A percentile compares a stretch with the other conserved stretches of the same genome.
These are phyloP conservation scores for Chondrostereum purpureum DNA, from an alignment of 1,284 basidiomycete species.

Conservation along the genomic window DNA sequence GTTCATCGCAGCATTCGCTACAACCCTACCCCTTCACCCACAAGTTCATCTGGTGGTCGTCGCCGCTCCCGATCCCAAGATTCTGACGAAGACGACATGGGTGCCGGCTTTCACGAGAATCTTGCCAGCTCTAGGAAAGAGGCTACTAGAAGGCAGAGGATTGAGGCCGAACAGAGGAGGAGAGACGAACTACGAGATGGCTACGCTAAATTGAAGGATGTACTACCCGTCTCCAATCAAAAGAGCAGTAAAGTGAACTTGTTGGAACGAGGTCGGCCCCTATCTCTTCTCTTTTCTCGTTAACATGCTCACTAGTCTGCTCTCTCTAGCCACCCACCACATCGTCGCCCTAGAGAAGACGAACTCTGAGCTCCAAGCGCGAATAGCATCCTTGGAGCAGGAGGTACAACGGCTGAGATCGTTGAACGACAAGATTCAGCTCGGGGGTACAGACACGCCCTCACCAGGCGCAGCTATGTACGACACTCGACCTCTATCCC, in stretches of 20 bases:
- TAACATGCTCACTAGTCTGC: constrained; percentile 6
- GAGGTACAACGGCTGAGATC: constrained; percentile 63
- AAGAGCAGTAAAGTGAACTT: constrained; percentile 85
- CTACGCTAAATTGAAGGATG: constrained; percentile 80
- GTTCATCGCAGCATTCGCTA: constrained; percentile 66
- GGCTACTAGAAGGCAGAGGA: constrained; percentile 73
- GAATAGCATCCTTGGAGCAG: constrained; percentile 53
- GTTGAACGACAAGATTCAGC: constrained; percentile 75
- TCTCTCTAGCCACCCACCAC: constrained; percentile 58
- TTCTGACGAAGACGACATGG: constrained; percentile 79
- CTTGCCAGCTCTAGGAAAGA: constrained; percentile 75
- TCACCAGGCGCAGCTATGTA: constrained; percentile 39
- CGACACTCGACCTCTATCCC: constrained; percentile 55
- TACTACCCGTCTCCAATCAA: constrained; percentile 78
- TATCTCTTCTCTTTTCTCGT: constrained; percentile 11
- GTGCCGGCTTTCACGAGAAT: constrained; percentile 54
- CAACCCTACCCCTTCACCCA: constrained; percentile 72
- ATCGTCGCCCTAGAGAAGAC: constrained; percentile 63
- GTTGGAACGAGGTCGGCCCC: constrained; percentile 69
- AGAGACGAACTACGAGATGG: constrained; percentile 84
- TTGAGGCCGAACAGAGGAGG: constrained; percentile 80
- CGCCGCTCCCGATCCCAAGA: constrained; percentile 62
- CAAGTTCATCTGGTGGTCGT: constrained; percentile 63
- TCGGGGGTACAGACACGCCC: constrained; percentile 48
- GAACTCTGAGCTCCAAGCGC: constrained; percentile 61